Evolutionary conservation across 176 grass and related monocot species (phyloP), one percentile per base, ranked within the genome.

Genomic region (Panicum miliaceum): DNA sequence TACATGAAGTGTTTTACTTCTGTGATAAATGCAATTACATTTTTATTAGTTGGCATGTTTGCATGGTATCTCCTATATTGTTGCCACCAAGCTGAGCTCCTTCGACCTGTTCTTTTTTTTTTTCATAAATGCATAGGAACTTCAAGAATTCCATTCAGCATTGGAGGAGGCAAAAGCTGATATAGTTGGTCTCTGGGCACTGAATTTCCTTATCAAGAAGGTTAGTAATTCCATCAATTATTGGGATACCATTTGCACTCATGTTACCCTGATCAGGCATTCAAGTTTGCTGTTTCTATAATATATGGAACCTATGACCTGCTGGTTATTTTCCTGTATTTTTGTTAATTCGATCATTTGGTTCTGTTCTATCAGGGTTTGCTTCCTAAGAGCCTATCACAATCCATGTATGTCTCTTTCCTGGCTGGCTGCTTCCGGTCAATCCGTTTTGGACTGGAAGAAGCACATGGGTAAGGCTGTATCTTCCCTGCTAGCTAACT

Each of bases 91-190:
- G 22, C 67, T 54, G 10, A 65, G 37, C 50, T 77, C 37, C 81
- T 63, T 82, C 6, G 16, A 37, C 46, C 58, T 73, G 13, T 15
- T 22, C 29, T 32, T 2, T 32, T 45, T 70, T 71, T 52, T 58
- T 65, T 42, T 76, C 47, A 43, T 88, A n/a, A 56, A 58, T 81
- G 52, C 71, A 50, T 66, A 98, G 96, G 92, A 98, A 94, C 90
- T 98, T 41, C 96, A 98, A 91, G 91, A 98, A 83, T 58, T 90
- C 45, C 68, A 98, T 83, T 95, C 96, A 68, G 87, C 96, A 26
- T 73, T 98, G 86, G 96, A 98, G 87, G 96, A 98, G 86, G 92
- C 96, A 75, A 98, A 98, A 88, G 96, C 96, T 82, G 96, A 98
- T 92, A 98, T 98, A 86, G 96, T 98, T 78, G 96, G 92, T 59